These are phyloP conservation scores for Perkinsus olseni DNA, from an alignment of 169 alveolate species.

Conservation along the genomic window DNA sequence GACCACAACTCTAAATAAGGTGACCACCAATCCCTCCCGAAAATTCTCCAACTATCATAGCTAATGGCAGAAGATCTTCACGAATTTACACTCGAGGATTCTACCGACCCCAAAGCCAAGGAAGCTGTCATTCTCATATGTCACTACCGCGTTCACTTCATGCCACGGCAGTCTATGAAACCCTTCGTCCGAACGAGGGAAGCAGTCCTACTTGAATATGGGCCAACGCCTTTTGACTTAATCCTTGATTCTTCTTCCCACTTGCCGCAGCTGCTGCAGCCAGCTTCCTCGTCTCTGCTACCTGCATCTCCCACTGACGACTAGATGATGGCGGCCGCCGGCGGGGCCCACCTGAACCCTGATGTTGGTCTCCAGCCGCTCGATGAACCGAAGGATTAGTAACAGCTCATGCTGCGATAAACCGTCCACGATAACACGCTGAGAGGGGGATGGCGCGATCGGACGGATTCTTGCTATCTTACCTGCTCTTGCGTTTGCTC, in stretches of 20 bases:
- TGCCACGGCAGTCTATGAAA: too few species aligned
- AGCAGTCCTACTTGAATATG: background rate
- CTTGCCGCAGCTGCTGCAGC: background rate
- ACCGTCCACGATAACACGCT: background rate
- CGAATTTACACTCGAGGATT: too few species aligned
- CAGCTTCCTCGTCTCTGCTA: background rate
- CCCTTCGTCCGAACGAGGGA: too few species aligned
- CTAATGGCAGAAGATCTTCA: too few species aligned
- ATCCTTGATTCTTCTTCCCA: background rate
- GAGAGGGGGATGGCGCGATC: background rate
- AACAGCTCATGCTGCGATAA: background rate
- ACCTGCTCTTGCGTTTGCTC: slow-evolving; percentile 1
- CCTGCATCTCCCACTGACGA: background rate
- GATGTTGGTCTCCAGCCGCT: background rate
- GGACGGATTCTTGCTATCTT: background rate
- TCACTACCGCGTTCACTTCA: too few species aligned
- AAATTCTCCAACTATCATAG: too few species aligned
- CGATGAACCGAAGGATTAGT: background rate
- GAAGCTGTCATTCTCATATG: too few species aligned
- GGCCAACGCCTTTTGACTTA: background rate
- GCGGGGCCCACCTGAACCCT: background rate
- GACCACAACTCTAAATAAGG: too few species aligned
- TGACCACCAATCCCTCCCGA: too few species aligned
- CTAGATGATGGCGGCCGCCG: too few species aligned
- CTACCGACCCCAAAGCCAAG: too few species aligned